Evolutionary conservation across 2,329 filamentous ascomycete genomes (phyloP).

Genomic region (Ophiostoma sp.): DNA sequence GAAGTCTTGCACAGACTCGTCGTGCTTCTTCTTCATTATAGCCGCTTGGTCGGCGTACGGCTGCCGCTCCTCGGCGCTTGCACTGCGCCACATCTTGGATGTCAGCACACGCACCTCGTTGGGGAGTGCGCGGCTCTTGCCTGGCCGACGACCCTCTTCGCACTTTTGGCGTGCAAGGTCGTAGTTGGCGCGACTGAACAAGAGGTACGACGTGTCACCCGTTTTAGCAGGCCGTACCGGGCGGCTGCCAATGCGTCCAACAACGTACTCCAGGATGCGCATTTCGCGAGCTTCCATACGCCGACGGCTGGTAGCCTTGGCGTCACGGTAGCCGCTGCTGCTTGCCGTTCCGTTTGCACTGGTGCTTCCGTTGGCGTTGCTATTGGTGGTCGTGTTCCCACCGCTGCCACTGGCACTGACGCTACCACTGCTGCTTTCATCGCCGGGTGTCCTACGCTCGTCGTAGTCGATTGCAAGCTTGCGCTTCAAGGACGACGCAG

Average conservation of each 20-base stretch:
- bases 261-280: slow-evolving; percentile 48
- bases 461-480: slow-evolving; percentile 36
- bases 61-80: slow-evolving; percentile 61
- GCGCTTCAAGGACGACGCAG: slow-evolving; percentile 43
- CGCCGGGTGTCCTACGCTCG: background rate
- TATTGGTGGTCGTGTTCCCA: slow-evolving; percentile 21
- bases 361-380: slow-evolving; percentile 16
- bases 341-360: slow-evolving; percentile 27
- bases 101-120: slow-evolving; percentile 83
- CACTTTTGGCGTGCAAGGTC: slow-evolving; percentile 57
- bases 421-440: slow-evolving; percentile 9
- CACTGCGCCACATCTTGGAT: slow-evolving; percentile 85
- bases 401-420: slow-evolving; percentile 17
- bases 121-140: slow-evolving; percentile 59
- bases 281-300: slow-evolving; percentile 53
- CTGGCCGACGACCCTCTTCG: slow-evolving; percentile 58
- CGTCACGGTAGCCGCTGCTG: slow-evolving; percentile 36
- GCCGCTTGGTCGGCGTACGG: slow-evolving; percentile 74
- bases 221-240: slow-evolving; percentile 67
- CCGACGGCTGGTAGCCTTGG: slow-evolving; percentile 38
- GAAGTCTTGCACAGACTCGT: slow-evolving; percentile 52
- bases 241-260: slow-evolving; percentile 62
- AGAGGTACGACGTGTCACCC: slow-evolving; percentile 76
- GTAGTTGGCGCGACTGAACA: slow-evolving; percentile 76
- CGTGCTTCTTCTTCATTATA: slow-evolving; percentile 62